Evolutionary conservation across 495 filamentous ascomycete genomes (phyloP), one percentile per base, ranked within the genome.

Genomic region (Podospora didyma): DNA sequence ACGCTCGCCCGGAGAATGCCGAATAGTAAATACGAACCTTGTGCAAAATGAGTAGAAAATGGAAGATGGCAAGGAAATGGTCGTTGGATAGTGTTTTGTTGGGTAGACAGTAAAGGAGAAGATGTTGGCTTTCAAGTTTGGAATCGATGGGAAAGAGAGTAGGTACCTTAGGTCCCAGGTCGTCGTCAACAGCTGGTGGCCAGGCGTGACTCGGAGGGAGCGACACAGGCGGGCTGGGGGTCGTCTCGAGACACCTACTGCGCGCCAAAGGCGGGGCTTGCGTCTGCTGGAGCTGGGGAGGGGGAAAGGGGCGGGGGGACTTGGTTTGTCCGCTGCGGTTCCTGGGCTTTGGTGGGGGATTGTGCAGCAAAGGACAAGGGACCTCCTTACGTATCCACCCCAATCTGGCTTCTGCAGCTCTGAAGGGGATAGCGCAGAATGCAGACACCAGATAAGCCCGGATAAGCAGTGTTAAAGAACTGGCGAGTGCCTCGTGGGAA

Each of bases 391-490:
- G 31, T 46, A 21, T 42, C 52, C 47, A 41, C 50, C 53, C 23
- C 14, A 22, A 31, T 24, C 41, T 50, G 58, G 53, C 44, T 42
- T 22, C 42, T 53, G 31, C 49, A 56, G 46, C 54, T 49, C 45
- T 22, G 50, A 57, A 51, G 20, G 59, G 59, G 51, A 61, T 57
- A 47, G 59, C 59, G 54, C 39, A 4, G 35, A 24, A 5, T 35
- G 41, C 34, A 51, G 34, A n/a, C 53, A 34, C 53, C 53, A 57
- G 49, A 53, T 52, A 59, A 47, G 53, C 42, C 45, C 35, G 42
- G 31, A 52, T 50, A 50, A 26, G 39, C n/a, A n/a, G n/a, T n/a
- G n/a, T n/a, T n/a, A 14, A 2, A 7, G 6, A 41, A 14, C 37
- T 41, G 4, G 6, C n/a, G 4, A 14, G 16, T 2, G 12, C 37